Percentiles rank a stretch among this genome's conserved stretches.
These are phyloP conservation scores for Salix caprea DNA, from an alignment of 345 rosid genomes.

Conservation along the genomic window DNA sequence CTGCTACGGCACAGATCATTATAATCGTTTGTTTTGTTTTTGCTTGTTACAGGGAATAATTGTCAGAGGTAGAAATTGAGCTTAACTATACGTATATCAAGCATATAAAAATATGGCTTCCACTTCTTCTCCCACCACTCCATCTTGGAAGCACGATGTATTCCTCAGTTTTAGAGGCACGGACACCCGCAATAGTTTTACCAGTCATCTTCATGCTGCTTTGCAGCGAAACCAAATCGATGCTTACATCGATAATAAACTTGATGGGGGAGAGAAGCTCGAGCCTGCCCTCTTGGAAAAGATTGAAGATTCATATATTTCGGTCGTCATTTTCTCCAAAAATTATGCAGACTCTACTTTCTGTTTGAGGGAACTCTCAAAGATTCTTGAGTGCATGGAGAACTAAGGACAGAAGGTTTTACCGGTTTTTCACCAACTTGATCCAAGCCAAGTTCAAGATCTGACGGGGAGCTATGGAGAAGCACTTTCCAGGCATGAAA, in stretches of 20 bases:
- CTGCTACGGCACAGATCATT: too few species aligned
- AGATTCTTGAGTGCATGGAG: neutral
- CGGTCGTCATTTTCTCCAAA: neutral
- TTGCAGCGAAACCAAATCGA: neutral
- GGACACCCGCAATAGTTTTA: neutral
- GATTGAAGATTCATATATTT: neutral
- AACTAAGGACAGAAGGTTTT: neutral
- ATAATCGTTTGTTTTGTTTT: neutral
- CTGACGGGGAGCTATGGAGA: neutral
- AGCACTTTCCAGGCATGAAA: neutral
- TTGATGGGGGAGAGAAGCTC: constrained; percentile 7
- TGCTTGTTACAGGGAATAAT: too few species aligned
- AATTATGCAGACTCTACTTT: neutral
- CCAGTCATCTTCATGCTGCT: neutral
- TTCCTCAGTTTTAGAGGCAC: constrained; percentile 4
- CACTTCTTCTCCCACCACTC: neutral
- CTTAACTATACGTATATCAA: too few species aligned
- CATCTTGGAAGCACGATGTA: neutral
- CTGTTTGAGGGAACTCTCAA: neutral
- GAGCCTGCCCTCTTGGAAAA: neutral
- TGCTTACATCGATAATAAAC: neutral
- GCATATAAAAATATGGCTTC: neutral
- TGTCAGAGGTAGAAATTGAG: too few species aligned
- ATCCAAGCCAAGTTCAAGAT: neutral
- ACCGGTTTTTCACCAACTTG: neutral